These are phyloP conservation scores for Clonostachys sp. DNA, from an alignment of 2,329 filamentous ascomycete species.

Conservation along the genomic window DNA sequence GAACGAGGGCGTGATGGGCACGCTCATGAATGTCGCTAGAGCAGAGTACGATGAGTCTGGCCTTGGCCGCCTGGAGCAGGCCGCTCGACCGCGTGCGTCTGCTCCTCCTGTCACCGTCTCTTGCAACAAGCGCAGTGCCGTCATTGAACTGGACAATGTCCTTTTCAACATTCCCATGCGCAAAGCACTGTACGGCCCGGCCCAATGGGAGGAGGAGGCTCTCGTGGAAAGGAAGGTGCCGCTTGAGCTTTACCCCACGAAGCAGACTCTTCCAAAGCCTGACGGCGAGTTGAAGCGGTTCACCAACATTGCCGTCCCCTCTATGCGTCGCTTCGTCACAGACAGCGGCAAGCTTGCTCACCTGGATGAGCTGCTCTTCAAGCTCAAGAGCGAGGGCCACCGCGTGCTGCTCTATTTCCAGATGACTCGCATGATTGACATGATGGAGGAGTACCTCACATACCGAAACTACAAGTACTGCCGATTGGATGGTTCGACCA, in stretches of 20 bases:
- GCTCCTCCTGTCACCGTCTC: slow-evolving; percentile 83
- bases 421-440: slow-evolving; percentile 99
- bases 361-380: slow-evolving; percentile 79
- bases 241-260: slow-evolving; percentile 56
- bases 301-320: slow-evolving; percentile 88
- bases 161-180: slow-evolving; percentile 78
- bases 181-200: slow-evolving; percentile 66
- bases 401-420: slow-evolving; percentile 98
- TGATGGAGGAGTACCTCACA: slow-evolving; percentile 98
- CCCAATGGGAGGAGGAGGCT: slow-evolving; percentile 62
- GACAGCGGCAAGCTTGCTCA: slow-evolving; percentile 95
- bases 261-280: slow-evolving; percentile 68
- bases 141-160: slow-evolving; percentile 64
- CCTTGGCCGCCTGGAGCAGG: slow-evolving; percentile 74
- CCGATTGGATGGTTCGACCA: slow-evolving; percentile 92
- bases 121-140: slow-evolving; percentile 62
- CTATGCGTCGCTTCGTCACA: slow-evolving; percentile 96
- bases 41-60: slow-evolving; percentile 64
- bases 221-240: slow-evolving; percentile 72
- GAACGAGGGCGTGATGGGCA: slow-evolving; percentile 65
- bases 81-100: slow-evolving; percentile 70
- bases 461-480: slow-evolving; percentile 99
- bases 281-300: slow-evolving; percentile 79
- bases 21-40: slow-evolving; percentile 74
- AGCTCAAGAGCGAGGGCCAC: slow-evolving; percentile 88